Evolutionary conservation across 2,329 filamentous ascomycete genomes (phyloP).

Genomic region (Parastagonospora nodorum): DNA sequence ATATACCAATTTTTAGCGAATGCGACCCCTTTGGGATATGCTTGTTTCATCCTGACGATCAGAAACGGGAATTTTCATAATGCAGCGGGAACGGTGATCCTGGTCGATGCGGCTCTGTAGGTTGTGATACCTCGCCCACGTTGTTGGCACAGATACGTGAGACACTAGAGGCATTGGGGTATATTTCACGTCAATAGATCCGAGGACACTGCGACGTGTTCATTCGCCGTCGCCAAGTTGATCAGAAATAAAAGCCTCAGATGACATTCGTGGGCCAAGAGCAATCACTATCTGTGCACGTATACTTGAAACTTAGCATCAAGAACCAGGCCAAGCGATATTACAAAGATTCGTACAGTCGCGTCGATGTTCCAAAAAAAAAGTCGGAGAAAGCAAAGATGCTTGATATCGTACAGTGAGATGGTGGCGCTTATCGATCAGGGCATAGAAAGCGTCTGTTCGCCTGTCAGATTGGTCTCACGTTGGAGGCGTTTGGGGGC

Average conservation of each 20-base stretch:
- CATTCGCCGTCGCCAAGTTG: too few relatives aligned
- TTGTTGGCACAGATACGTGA: background rate
- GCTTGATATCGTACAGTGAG: background rate
- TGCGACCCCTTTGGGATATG: background rate
- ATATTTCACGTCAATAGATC: background rate
- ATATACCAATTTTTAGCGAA: slow-evolving; percentile 5
- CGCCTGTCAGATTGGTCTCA: background rate
- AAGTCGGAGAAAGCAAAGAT: background rate
- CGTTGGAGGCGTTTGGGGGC: background rate
- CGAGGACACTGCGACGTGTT: too few relatives aligned
- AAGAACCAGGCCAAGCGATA: too few relatives aligned
- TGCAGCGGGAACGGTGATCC: background rate
- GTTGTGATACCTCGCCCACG: background rate
- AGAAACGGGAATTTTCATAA: background rate
- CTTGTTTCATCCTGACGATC: background rate
- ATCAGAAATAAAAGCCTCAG: too few relatives aligned
- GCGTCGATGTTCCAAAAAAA: too few relatives aligned
- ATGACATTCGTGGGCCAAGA: too few relatives aligned
- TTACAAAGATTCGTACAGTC: too few relatives aligned
- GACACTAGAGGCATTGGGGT: background rate
- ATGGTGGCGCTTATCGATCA: background rate
- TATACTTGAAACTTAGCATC: too few relatives aligned
- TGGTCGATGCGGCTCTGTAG: slow-evolving; percentile 1
- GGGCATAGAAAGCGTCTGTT: background rate
- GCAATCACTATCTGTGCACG: too few relatives aligned